Evolutionary conservation across 192 early-diverging fungal genomes (phyloP), one percentile per base, ranked within the genome.

Genomic region (Chytriomyces sp.): DNA sequence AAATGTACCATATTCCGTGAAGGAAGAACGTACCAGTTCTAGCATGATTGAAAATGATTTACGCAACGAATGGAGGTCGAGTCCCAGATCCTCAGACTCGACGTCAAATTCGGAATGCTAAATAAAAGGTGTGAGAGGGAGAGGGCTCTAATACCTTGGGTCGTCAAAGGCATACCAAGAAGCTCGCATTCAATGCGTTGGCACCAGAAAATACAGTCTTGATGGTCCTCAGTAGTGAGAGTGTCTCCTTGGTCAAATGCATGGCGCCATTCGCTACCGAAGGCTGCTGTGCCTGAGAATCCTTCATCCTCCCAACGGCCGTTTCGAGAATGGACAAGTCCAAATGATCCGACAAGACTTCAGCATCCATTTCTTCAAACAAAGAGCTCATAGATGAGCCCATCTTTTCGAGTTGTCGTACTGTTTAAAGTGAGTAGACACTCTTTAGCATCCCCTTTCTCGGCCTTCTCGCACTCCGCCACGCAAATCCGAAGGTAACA

Each of bases 151-250:
- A n/a, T n/a, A n/a, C n/a, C n/a, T n/a, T n/a, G n/a, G n/a, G n/a
- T n/a, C n/a, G n/a, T n/a, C 14, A 52, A 36, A 30, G 14, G 25
- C 49, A 28, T 57, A 75, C 68, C 44, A 81, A 64, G 73, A 85
- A 85, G 44, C 78, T 81, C 4, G 49, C 37, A 57, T 74, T 77
- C 33, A 85, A 57, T 30, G 80, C 76, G 5, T 82, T 77, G 22
- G 63, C 52, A 65, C 73, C 77, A 3, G 80, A 80, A 64, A 82
- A 85, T 8, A 80, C 74, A 1, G 66, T 75, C 28, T 66, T 36
- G 31, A 84, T 30, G 6, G 74, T 69, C 52, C 81, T 80, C 17
- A 81, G 56, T 19, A 84, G 68, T 7, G 55, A 26, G 14, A 28
- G 56, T 28, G 56, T 58, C 28, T 58, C 56, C 30, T 58, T n/a